Evolutionary conservation across 495 filamentous ascomycete genomes (phyloP).

Genomic region (Aspergillus ostianus): DNA sequence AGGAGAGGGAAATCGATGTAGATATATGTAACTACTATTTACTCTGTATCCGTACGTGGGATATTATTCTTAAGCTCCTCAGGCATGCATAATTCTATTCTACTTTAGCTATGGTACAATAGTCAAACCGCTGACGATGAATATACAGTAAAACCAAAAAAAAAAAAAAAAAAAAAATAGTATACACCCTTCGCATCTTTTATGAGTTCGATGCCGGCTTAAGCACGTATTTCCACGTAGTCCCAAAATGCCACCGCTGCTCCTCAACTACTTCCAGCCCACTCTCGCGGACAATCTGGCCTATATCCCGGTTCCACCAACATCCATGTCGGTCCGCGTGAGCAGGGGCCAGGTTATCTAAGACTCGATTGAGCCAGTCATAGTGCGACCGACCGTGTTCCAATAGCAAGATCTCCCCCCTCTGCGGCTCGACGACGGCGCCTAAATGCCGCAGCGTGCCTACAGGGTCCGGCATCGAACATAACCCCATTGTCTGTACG

Average conservation of each 20-base stretch:
- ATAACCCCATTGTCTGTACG: slow-evolving; percentile 90
- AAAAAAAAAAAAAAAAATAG: background rate
- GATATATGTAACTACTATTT: background rate
- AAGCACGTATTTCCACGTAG: slow-evolving; percentile 67
- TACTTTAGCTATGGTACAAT: background rate
- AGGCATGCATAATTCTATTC: too few species aligned
- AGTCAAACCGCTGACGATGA: background rate
- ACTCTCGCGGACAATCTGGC: slow-evolving; percentile 70
- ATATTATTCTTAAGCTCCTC: too few species aligned
- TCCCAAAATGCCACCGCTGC: slow-evolving; percentile 72
- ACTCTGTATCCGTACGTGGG: too few species aligned
- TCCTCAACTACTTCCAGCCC: slow-evolving; percentile 77
- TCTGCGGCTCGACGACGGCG: slow-evolving; percentile 39
- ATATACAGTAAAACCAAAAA: background rate
- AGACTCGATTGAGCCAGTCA: slow-evolving; percentile 69
- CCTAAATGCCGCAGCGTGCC: slow-evolving; percentile 57
- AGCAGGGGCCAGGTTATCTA: slow-evolving; percentile 72
- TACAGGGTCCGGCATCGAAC: slow-evolving; percentile 75
- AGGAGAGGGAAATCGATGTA: background rate
- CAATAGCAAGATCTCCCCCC: slow-evolving; percentile 76
- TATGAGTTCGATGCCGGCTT: slow-evolving; percentile 33
- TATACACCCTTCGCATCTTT: background rate
- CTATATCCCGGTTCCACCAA: slow-evolving; percentile 97
- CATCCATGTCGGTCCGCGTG: slow-evolving; percentile 89
- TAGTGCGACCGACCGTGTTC: slow-evolving; percentile 87